These are phyloP conservation scores for Clarireedia monteithiana DNA, from an alignment of 2,329 filamentous ascomycete species.

Conservation along the genomic window DNA sequence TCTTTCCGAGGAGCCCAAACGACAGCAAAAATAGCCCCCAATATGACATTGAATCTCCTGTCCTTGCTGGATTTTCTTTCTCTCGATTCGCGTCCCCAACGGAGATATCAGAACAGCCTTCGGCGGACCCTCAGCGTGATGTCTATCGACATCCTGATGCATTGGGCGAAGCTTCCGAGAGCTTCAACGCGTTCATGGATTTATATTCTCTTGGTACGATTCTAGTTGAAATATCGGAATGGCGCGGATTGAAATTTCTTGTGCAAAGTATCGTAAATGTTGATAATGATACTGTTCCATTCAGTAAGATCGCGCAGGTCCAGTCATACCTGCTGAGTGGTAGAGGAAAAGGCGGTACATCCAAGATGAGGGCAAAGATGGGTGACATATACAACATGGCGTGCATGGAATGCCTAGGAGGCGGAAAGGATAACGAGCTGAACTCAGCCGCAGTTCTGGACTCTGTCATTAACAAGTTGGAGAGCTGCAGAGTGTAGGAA, in stretches of 20 bases:
- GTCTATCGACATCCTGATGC: constrained; percentile 1
- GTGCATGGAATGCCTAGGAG: not conserved
- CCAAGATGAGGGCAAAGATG: not conserved
- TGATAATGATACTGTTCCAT: not conserved
- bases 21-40: not conserved
- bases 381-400: not conserved
- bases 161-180: not conserved
- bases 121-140: not conserved
- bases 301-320: not conserved
- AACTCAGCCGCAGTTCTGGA: not conserved
- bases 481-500: not conserved
- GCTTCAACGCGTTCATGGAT: not conserved
- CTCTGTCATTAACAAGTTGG: not conserved
- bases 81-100: not conserved
- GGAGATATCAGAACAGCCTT: not conserved
- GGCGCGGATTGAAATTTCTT: not conserved
- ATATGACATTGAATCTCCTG: not conserved
- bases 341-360: constrained; percentile 1
- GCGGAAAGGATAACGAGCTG: not conserved
- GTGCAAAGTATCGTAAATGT: not conserved
- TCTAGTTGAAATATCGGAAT: not conserved
- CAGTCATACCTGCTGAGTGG: not conserved
- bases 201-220: constrained; percentile 1
- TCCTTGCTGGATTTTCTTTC: constrained; percentile 1
- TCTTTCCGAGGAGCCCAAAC: constrained; percentile 8